Evolutionary conservation across 2,329 filamentous ascomycete species (phyloP).

Genomic region (Alternaria incomplexa): DNA sequence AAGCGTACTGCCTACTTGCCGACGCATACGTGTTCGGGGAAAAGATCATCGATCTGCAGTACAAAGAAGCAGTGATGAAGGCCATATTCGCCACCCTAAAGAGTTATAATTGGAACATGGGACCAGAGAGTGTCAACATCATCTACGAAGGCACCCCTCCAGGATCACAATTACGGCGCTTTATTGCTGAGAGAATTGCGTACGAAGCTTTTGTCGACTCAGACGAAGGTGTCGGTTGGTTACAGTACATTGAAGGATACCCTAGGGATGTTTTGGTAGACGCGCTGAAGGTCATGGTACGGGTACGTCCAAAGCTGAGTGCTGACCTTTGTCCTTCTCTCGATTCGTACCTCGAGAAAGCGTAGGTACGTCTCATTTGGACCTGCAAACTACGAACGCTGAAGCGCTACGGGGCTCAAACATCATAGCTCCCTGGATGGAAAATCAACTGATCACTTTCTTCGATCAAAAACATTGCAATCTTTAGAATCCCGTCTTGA

Average conservation of each 20-base stretch:
- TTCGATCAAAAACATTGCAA: too few relatives aligned
- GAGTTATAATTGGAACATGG: fast-evolving
- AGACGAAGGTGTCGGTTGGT: background rate
- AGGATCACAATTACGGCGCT: background rate
- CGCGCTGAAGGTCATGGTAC: too few relatives aligned
- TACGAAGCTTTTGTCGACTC: fast-evolving
- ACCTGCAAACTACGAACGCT: too few relatives aligned
- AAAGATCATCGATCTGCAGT: fast-evolving
- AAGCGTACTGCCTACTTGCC: background rate
- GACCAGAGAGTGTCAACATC: background rate
- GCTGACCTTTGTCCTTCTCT: too few relatives aligned
- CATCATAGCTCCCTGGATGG: too few relatives aligned
- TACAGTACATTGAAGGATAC: background rate
- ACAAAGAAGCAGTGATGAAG: background rate
- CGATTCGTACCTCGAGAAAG: too few relatives aligned
- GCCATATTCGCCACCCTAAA: fast-evolving
- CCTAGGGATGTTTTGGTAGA: background rate
- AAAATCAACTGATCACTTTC: too few relatives aligned
- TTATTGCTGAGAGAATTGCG: fast-evolving
- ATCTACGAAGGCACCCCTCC: background rate
- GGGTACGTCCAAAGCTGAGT: too few relatives aligned
- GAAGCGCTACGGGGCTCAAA: too few relatives aligned
- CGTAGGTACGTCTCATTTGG: too few relatives aligned
- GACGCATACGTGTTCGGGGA: background rate
- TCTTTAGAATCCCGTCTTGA: too few relatives aligned